Conservation (phyloP, 2,329 filamentous ascomycete genomes). For the Aspergillus sp. region DNA sequence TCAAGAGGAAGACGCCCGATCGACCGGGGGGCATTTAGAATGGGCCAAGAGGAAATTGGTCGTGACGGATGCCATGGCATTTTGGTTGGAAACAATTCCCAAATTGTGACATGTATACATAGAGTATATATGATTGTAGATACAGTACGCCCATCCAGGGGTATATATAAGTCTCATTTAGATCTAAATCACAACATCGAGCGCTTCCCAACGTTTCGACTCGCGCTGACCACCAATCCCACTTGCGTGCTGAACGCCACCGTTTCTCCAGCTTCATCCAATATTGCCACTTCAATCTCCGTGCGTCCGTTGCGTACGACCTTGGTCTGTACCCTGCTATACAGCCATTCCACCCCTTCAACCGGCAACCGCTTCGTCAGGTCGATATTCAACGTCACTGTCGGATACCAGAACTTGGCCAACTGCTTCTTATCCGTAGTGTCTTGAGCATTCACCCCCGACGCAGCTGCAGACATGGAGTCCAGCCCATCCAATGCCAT, state of each 20-base stretch:
- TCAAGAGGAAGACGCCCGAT: constrained; percentile 30
- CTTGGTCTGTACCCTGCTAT: constrained; percentile 61
- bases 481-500: constrained; percentile 55
- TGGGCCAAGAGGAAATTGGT: constrained; percentile 29
- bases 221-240: constrained; percentile 57
- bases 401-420: constrained; percentile 67
- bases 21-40: constrained; percentile 21
- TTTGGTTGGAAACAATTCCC: constrained; percentile 32
- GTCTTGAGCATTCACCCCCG: constrained; percentile 16
- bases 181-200: constrained; percentile 20
- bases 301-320: constrained; percentile 66
- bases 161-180: not conserved
- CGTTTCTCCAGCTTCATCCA: constrained; percentile 60
- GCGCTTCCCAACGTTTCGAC: constrained; percentile 55
- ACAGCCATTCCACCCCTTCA: constrained; percentile 68
- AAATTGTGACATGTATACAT: constrained; percentile 1
- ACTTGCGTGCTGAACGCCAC: constrained; percentile 67
- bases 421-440: constrained; percentile 6
- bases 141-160: not conserved
- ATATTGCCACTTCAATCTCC: constrained; percentile 66
- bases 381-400: constrained; percentile 69
- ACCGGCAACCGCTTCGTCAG: constrained; percentile 67
- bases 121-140: not conserved
- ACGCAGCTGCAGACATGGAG: constrained; percentile 22
- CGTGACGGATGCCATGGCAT: constrained; percentile 36